Evolutionary conservation across 2,329 filamentous ascomycete genomes (phyloP).

Genomic region (Penicillium digitatum): DNA sequence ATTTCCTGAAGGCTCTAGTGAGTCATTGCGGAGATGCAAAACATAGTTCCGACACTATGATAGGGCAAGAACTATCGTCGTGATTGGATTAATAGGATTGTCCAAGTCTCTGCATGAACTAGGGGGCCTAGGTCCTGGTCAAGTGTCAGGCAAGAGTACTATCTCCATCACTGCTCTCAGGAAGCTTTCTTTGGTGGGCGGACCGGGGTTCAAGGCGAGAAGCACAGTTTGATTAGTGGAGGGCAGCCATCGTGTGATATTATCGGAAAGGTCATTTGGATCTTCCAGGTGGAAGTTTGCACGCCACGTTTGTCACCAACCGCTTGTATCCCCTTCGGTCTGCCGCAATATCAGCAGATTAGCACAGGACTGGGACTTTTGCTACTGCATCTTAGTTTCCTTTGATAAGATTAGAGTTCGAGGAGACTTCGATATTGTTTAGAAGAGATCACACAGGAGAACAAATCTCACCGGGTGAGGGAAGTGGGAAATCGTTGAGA

Average conservation of each 20-base stretch:
- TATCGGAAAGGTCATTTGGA: background rate
- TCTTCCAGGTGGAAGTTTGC: background rate
- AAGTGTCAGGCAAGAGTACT: background rate
- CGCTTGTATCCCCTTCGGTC: background rate
- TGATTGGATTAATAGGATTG: background rate
- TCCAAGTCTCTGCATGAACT: background rate
- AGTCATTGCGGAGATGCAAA: background rate
- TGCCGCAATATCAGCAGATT: background rate
- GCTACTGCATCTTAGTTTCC: background rate
- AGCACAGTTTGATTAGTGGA: slow-evolving; percentile 18
- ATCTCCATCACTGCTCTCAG: background rate
- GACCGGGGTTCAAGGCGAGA: slow-evolving; percentile 10
- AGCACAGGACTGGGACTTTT: background rate
- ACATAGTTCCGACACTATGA: background rate
- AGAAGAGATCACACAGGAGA: background rate
- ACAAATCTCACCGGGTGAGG: background rate
- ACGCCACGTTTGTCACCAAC: background rate
- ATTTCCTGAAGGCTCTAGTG: background rate
- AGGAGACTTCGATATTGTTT: background rate
- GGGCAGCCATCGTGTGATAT: slow-evolving; percentile 12
- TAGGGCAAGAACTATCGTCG: background rate
- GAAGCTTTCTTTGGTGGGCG: background rate
- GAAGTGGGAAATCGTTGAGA: background rate
- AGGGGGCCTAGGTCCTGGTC: background rate
- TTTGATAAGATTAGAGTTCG: background rate